phyloP scores from a whole-genome alignment of 805 yeast genomes.

The Metschnikowia aberdeeniae region DNA sequence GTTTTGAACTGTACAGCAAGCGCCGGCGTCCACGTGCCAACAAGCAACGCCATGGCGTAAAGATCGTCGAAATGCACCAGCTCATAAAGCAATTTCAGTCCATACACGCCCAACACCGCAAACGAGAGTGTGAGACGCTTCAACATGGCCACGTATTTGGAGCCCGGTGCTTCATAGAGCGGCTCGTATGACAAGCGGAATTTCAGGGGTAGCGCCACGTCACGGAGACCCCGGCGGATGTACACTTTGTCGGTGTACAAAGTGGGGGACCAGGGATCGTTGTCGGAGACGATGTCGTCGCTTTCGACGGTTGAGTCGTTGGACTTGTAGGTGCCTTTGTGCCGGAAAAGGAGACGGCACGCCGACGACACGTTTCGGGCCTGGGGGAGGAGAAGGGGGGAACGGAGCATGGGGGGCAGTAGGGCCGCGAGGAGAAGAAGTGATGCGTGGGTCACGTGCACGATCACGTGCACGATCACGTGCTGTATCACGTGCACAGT shows the following conservation, averaged over 20 bases:
- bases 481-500: too few species aligned
- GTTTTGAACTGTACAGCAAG: constrained; percentile 48
- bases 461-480: too few species aligned
- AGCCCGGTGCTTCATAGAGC: constrained; percentile 59
- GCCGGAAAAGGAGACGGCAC: constrained; percentile 10
- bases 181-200: constrained; percentile 57
- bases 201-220: constrained; percentile 47
- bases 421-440: too few species aligned
- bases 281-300: constrained; percentile 38
- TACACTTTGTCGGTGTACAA: constrained; percentile 40
- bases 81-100: constrained; percentile 55
- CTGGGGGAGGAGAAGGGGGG: neutral
- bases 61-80: constrained; percentile 52
- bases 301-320: constrained; percentile 36
- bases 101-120: constrained; percentile 55
- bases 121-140: constrained; percentile 62
- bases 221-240: constrained; percentile 33
- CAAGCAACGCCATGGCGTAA: constrained; percentile 41
- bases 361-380: constrained; percentile 8
- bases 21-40: constrained; percentile 55
- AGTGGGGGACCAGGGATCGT: constrained; percentile 46
- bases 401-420: constrained; percentile 5
- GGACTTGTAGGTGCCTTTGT: constrained; percentile 19
- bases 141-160: constrained; percentile 56
- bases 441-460: too few species aligned